These are phyloP conservation scores for Jamesozyma spencerorum DNA, from an alignment of 805 yeast species.

Conservation along the genomic window DNA sequence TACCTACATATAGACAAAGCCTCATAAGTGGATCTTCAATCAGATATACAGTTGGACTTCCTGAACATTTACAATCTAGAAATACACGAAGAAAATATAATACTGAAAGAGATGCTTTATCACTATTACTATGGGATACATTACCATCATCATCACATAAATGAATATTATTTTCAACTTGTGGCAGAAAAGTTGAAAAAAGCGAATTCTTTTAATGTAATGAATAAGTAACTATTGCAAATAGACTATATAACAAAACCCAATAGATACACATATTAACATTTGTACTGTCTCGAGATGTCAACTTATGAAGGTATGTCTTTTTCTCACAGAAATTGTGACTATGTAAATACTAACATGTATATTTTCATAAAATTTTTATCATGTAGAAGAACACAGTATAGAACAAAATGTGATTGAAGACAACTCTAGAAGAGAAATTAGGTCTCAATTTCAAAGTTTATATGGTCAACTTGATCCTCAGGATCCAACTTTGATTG, in stretches of 20 bases:
- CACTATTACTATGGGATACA: not conserved
- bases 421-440: slow-evolving; percentile 15
- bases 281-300: slow-evolving; percentile 11
- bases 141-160: not conserved
- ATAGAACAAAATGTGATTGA: slow-evolving; percentile 3
- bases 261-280: too few relatives aligned
- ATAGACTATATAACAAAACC: not conserved
- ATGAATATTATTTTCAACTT: too few relatives aligned
- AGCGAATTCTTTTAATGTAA: too few relatives aligned
- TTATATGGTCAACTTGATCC: slow-evolving; percentile 12
- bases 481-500: slow-evolving; percentile 10
- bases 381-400: slow-evolving; percentile 25
- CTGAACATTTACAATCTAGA: not conserved
- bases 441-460: slow-evolving; percentile 17
- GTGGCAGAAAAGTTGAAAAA: not conserved
- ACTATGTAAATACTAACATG: too few relatives aligned
- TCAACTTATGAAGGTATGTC: slow-evolving; percentile 30
- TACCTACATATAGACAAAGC: not conserved
- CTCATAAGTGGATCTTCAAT: not conserved
- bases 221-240: too few relatives aligned
- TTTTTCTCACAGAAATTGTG: too few relatives aligned
- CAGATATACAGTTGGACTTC: slow-evolving; percentile 1
- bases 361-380: not conserved
- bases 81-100: not conserved
- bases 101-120: slow-evolving; percentile 3